Base-by-base conservation (phyloP, 768 basidiomycete species). In the Russula vinacea region DNA sequence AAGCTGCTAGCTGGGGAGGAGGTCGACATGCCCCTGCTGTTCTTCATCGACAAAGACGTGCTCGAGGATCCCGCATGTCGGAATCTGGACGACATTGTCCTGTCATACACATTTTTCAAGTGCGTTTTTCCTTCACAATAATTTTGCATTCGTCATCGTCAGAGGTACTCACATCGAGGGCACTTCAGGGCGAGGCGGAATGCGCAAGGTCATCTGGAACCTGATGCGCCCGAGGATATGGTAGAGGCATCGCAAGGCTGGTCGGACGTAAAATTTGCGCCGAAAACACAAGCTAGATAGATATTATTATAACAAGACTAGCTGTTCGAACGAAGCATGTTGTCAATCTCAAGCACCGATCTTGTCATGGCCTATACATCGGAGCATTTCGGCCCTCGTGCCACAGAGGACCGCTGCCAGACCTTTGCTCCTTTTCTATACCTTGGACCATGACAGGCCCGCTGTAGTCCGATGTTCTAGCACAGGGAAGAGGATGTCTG, bases 51-150 rank as follows among this genome's bases (percentile, higher is more conserved):
- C 79, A 91, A 93, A 68, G 97, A 98, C 73, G 87, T 97, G 60
- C 79, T 95, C 42, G 95, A 99, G 50, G 97, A 99, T 69, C 94
- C 94, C 1, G 75, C 86, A 3, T 92, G 95, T 76, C 81, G 86
- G 66, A 86, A 88, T 68, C 81, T 99, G 14, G 89, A 96, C 69
- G 92, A 98, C 71, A 81, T 98, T 24, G 94, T 98, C 0, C 74
- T 99, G 59, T 95, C 92, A 26, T 99, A 99, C 74, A 99, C 97
- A 0, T 99, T 99, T 78, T 99, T 99, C 84, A 84, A 87, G 94
- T 94, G 69, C 62, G 83, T 77, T 59, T 55, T 59, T 13, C n/a
- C 32, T 60, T n/a, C n/a, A n/a, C n/a, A n/a, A n/a, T 19, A 17
- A 54, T 9, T 26, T 53, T 32, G 5, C 24, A 44, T 52, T 10